Conservation (phyloP, 169 alveolate species). For the Babesia caballi region DNA sequence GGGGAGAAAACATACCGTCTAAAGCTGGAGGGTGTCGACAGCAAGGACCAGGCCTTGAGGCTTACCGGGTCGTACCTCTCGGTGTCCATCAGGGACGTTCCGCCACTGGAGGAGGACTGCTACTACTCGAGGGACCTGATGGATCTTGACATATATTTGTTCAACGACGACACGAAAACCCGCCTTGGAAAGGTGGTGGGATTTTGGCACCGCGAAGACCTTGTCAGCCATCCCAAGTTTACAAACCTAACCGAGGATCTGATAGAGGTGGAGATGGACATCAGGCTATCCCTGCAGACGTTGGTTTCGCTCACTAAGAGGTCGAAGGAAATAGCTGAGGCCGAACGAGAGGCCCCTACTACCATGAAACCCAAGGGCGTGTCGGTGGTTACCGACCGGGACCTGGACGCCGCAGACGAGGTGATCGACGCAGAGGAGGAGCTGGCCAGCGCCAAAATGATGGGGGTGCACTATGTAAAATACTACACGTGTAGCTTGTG, state of each 20-base stretch:
- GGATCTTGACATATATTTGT: slow-evolving; percentile 30
- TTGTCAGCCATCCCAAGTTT: slow-evolving; percentile 25
- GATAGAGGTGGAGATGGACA: slow-evolving; percentile 57
- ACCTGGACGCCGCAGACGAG: slow-evolving; percentile 57
- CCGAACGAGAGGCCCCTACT: background rate
- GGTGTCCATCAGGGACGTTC: slow-evolving; percentile 37
- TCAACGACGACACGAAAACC: slow-evolving; percentile 42
- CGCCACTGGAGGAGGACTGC: slow-evolving; percentile 56
- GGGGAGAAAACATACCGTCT: slow-evolving; percentile 26
- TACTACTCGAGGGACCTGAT: slow-evolving; percentile 51
- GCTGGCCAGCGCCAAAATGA: slow-evolving; percentile 24
- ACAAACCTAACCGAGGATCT: slow-evolving; percentile 47
- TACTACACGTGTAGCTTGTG: slow-evolving; percentile 43
- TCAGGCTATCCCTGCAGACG: slow-evolving; percentile 34
- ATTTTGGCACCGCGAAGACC: slow-evolving; percentile 39
- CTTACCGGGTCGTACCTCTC: slow-evolving; percentile 45
- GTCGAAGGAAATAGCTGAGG: background rate
- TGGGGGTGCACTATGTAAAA: slow-evolving; percentile 46
- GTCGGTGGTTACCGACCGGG: slow-evolving; percentile 38
- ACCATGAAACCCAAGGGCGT: slow-evolving; percentile 3
- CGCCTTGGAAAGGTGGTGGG: slow-evolving; percentile 54
- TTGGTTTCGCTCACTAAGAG: slow-evolving; percentile 14
- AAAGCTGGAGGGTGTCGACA: slow-evolving; percentile 57
- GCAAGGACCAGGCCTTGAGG: slow-evolving; percentile 51
- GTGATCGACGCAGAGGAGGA: slow-evolving; percentile 47